Base-by-base conservation (phyloP, 768 basidiomycete genomes). In the Leccinellum rugosiceps region DNA sequence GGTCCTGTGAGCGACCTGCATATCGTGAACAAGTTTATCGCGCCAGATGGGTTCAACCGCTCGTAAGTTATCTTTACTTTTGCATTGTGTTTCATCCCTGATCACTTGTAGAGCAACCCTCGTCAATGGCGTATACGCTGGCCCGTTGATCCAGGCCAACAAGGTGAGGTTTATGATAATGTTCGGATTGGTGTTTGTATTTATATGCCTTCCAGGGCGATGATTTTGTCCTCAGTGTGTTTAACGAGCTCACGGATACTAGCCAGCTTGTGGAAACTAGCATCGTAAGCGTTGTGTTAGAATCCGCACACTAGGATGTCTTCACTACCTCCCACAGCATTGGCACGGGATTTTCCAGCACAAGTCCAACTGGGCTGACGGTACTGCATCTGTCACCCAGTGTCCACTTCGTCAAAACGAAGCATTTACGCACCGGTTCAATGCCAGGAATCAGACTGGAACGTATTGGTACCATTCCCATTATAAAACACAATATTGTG, bases 391-490 rank as follows among this genome's bases (percentile, higher is more conserved):
- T 25, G 69, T 81, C 13, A 80, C 71, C 11, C 79, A 79, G 61
- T 81, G 78, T 47, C 80, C 79, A 1, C 74, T 78, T 31, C 63
- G 61, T 3, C 72, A 65, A 1, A 54, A 65, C 1, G 58, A 72
- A 23, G 65, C 69, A 0, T 80, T 79, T 55, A 35, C 67, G 32
- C 73, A 80, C 48, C 63, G 66, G 6, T 80, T 80, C 60, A 57
- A 56, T 3, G 57, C 59, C 23, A 28, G 51, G 0, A 60, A 65
- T 48, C 76, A 79, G 68, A 47, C 21, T 1, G 80, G 80, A 15
- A 79, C 78, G 1, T 81, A 74, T 55, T 81, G 80, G 80, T 80
- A 79, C 55, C 78, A 80, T 58, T 76, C 75, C 6, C 78, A 80
- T 52, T 63, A 65, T 49, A 32, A 34, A 4, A 71, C 61, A 6